These are phyloP conservation scores for Allium sativum DNA, from an alignment of 106 monocot species.

Conservation along the genomic window DNA sequence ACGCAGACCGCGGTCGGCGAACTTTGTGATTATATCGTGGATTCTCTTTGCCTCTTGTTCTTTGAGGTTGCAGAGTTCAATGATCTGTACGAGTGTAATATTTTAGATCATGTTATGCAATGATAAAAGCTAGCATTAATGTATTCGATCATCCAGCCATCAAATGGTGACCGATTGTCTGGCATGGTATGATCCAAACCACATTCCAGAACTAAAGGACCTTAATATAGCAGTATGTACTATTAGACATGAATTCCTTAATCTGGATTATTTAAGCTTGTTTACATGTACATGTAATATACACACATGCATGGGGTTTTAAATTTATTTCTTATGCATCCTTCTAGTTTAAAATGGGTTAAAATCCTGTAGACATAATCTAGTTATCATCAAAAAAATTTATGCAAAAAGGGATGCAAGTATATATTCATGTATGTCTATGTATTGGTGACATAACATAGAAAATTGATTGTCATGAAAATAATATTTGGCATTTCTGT, in stretches of 20 bases:
- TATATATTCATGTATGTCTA: no score
- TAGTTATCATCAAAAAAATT: no score
- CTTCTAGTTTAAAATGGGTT: no score
- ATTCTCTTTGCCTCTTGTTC: conserved; percentile 26
- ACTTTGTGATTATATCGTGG: conserved; percentile 28
- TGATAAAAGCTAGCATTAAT: conserved; percentile 54
- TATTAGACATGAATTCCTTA: conserved; percentile 39
- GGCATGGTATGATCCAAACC: conserved; percentile 35
- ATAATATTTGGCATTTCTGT: background rate
- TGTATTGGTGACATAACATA: no score
- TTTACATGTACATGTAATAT: no score
- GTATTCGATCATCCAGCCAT: conserved; percentile 46
- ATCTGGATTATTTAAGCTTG: conserved; percentile 34
- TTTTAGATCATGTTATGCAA: conserved; percentile 63
- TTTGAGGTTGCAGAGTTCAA: conserved; percentile 39
- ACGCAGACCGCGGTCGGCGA: conserved; percentile 47
- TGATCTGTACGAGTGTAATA: conserved; percentile 24
- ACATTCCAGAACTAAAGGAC: conserved; percentile 30
- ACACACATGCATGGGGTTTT: conserved; percentile 28
- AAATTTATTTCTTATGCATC: background rate
- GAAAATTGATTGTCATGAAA: no score
- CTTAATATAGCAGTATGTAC: conserved; percentile 37
- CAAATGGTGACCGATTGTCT: conserved; percentile 21
- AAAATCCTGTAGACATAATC: no score
- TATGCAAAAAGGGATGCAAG: no score